A percentile compares a stretch with the other conserved stretches of the same genome.
Evolutionary conservation across 2,329 filamentous ascomycete species (phyloP).

Genomic region (Trichophyton schoenleinii): DNA sequence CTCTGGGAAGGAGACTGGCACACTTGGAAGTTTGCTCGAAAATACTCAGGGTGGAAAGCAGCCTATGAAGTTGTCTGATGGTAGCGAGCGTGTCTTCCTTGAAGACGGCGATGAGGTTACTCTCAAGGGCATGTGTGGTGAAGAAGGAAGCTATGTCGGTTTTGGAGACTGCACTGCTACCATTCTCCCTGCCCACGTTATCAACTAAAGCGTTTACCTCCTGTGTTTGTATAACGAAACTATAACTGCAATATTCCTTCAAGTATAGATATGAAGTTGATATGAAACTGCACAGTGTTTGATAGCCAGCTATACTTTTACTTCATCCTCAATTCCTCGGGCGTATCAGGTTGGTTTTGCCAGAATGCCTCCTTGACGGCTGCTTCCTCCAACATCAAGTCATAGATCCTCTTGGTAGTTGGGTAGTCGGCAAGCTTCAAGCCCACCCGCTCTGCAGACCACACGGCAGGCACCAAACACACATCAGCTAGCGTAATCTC

Average conservation of each 20-base stretch:
- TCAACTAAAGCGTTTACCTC: not conserved
- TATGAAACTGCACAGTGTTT: not conserved
- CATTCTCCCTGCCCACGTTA: constrained; percentile 10
- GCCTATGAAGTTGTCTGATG: constrained; percentile 47
- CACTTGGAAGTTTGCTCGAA: constrained; percentile 59
- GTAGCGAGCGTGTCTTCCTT: constrained; percentile 57
- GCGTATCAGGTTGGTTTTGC: constrained; percentile 43
- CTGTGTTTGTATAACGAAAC: not conserved
- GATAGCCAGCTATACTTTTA: not conserved
- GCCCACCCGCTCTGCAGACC: constrained; percentile 44
- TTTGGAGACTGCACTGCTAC: constrained; percentile 47
- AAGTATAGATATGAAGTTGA: not conserved
- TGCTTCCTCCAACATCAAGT: constrained; percentile 36
- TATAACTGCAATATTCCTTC: not conserved
- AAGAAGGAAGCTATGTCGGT: constrained; percentile 55
- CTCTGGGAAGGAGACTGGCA: constrained; percentile 46
- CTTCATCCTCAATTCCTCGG: constrained; percentile 31
- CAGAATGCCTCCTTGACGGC: constrained; percentile 44
- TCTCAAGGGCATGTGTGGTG: constrained; percentile 54
- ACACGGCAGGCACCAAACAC: constrained; percentile 45
- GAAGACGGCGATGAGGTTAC: constrained; percentile 61
- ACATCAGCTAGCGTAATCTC: constrained; percentile 46
- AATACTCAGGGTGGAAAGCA: constrained; percentile 58
- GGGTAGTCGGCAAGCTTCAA: constrained; percentile 42
- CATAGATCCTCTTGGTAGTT: constrained; percentile 35